Percentiles rank a stretch among this genome's conserved stretches.
These are phyloP conservation scores for Syzygium grande DNA, from an alignment of 345 rosid species.

Conservation along the genomic window DNA sequence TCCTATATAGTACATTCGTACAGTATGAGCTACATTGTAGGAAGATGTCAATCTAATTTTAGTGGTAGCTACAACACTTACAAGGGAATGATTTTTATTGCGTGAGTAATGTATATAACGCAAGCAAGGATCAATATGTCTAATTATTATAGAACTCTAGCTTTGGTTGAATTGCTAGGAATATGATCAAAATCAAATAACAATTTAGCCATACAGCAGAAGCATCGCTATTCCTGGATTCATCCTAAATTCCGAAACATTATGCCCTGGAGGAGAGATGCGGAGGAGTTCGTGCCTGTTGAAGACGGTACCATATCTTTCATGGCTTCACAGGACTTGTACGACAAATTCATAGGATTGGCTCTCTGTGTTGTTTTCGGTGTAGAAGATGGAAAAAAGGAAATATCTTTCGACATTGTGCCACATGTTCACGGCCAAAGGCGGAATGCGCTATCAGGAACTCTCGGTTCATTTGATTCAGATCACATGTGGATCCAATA, in stretches of 20 bases:
- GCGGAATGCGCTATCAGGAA: neutral
- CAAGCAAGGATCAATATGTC: neutral
- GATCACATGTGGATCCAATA: neutral
- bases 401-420: neutral
- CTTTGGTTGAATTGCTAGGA: neutral
- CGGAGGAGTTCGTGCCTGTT: neutral
- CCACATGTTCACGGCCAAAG: neutral
- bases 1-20: neutral
- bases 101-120: neutral
- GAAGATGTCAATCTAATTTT: neutral
- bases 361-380: neutral
- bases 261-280: neutral
- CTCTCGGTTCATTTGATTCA: neutral
- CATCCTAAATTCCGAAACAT: neutral
- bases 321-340: neutral
- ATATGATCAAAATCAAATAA: neutral
- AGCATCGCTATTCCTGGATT: neutral
- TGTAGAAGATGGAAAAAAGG: neutral
- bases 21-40: neutral
- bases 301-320: neutral
- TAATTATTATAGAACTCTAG: neutral
- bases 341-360: neutral
- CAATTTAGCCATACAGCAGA: neutral
- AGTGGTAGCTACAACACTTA: neutral
- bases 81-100: neutral